These are phyloP conservation scores for Cercospora zeina DNA, from an alignment of 2,329 filamentous ascomycete genomes.

Conservation along the genomic window DNA sequence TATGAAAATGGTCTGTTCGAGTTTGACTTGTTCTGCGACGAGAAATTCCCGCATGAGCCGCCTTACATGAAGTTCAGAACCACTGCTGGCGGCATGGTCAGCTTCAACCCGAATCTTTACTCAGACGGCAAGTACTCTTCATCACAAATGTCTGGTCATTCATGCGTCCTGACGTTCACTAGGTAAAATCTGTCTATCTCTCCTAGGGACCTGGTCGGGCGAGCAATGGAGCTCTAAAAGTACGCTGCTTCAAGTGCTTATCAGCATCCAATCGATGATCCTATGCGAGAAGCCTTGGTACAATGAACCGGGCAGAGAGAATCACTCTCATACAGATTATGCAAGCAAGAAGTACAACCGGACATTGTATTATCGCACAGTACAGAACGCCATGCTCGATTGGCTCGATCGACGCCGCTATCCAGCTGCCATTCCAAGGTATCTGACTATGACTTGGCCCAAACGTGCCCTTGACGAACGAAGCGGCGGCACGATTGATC, in stretches of 20 bases:
- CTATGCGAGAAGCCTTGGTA: constrained; percentile 54
- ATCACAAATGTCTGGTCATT: neutral
- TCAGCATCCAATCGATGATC: constrained; percentile 61
- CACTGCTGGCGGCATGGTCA: constrained; percentile 48
- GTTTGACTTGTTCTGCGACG: constrained; percentile 55
- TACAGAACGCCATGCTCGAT: constrained; percentile 39
- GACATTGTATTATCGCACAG: constrained; percentile 33
- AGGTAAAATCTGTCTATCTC: constrained; percentile 56
- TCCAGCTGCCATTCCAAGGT: neutral
- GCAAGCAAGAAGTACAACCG: constrained; percentile 37
- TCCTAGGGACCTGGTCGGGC: constrained; percentile 60
- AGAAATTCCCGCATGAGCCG: constrained; percentile 51
- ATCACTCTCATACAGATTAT: constrained; percentile 1
- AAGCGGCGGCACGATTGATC: neutral
- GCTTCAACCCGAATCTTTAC: constrained; percentile 63
- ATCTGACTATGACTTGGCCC: neutral
- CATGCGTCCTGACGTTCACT: neutral
- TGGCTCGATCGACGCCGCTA: constrained; percentile 35
- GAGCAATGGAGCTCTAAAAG: constrained; percentile 49
- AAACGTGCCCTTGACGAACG: neutral
- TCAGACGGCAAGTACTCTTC: constrained; percentile 48
- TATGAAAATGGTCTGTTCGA: constrained; percentile 62
- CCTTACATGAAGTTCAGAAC: constrained; percentile 58
- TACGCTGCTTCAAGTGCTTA: constrained; percentile 54
- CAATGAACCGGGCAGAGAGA: constrained; percentile 54